Conservation (phyloP, 345 rosid species). For the Populus alba region DNA sequence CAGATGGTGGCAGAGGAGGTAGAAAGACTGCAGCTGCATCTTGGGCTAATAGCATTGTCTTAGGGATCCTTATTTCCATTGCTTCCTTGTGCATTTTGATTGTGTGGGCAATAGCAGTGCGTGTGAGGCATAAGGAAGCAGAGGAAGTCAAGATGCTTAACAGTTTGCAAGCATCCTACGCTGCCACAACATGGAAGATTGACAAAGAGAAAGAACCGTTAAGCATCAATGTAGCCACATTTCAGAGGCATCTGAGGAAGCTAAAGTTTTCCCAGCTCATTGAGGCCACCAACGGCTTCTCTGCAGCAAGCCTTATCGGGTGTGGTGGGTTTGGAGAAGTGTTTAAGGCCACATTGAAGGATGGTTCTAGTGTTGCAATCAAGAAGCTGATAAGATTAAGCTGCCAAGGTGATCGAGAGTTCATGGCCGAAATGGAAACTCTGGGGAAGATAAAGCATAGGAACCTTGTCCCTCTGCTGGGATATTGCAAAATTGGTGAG, state of each 20-base stretch:
- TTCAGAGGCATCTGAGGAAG: constrained; percentile 77
- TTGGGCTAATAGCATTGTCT: constrained; percentile 78
- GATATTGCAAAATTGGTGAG: constrained; percentile 89
- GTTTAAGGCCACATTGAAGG: constrained; percentile 87
- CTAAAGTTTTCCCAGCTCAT: constrained; percentile 92
- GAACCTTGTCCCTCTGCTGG: constrained; percentile 85
- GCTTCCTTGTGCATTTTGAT: constrained; percentile 77
- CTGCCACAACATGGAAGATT: constrained; percentile 95
- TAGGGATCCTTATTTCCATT: constrained; percentile 76
- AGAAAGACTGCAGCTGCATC: constrained; percentile 40
- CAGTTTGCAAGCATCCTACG: constrained; percentile 74
- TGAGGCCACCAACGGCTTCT: constrained; percentile 90
- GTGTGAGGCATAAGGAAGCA: constrained; percentile 70
- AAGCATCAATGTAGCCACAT: constrained; percentile 91
- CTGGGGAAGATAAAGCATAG: constrained; percentile 89
- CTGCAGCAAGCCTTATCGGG: constrained; percentile 81
- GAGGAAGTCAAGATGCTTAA: constrained; percentile 81
- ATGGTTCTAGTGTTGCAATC: constrained; percentile 89
- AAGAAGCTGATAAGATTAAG: constrained; percentile 86
- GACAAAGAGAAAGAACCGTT: constrained; percentile 95
- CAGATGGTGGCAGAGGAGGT: constrained; percentile 29
- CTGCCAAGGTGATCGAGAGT: constrained; percentile 94
- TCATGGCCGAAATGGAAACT: constrained; percentile 99
- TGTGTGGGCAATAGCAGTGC: constrained; percentile 86
- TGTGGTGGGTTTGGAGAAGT: constrained; percentile 93